These are phyloP conservation scores for Theobroma grandiflorum DNA, from an alignment of 441 rosid species.

Conservation along the genomic window DNA sequence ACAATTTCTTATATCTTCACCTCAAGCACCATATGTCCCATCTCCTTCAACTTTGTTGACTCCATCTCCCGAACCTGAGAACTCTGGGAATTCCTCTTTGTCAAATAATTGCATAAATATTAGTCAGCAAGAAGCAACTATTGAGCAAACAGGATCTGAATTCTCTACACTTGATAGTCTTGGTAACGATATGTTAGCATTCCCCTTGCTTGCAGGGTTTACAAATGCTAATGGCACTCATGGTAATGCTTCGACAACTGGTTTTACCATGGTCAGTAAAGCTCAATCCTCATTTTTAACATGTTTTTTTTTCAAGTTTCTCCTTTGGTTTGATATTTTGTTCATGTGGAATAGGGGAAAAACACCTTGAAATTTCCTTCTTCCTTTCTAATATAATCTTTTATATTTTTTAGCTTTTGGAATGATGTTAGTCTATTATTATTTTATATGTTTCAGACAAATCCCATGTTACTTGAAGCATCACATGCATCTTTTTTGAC, in stretches of 20 bases:
- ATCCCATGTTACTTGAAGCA: constrained; percentile 68
- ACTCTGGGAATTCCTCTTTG: constrained; percentile 75
- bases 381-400: not conserved
- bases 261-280: constrained; percentile 69
- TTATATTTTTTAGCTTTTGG: not conserved
- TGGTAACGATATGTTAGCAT: constrained; percentile 70
- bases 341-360: not conserved
- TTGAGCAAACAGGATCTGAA: constrained; percentile 56
- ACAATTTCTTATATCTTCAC: constrained; percentile 69
- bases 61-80: constrained; percentile 82
- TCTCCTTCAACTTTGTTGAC: constrained; percentile 86
- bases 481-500: constrained; percentile 75
- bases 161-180: constrained; percentile 87
- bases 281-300: not conserved
- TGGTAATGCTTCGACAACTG: constrained; percentile 54
- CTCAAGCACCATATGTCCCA: constrained; percentile 76
- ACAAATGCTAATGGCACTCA: constrained; percentile 64
- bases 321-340: not conserved
- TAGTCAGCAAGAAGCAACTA: constrained; percentile 61
- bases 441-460: constrained; percentile 58
- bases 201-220: constrained; percentile 83
- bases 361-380: not conserved
- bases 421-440: not conserved
- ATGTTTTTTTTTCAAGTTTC: not conserved
- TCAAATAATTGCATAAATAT: constrained; percentile 57